Conservation (phyloP, 352 stramenopile species). For the Hyaloperonospora brassicae region DNA sequence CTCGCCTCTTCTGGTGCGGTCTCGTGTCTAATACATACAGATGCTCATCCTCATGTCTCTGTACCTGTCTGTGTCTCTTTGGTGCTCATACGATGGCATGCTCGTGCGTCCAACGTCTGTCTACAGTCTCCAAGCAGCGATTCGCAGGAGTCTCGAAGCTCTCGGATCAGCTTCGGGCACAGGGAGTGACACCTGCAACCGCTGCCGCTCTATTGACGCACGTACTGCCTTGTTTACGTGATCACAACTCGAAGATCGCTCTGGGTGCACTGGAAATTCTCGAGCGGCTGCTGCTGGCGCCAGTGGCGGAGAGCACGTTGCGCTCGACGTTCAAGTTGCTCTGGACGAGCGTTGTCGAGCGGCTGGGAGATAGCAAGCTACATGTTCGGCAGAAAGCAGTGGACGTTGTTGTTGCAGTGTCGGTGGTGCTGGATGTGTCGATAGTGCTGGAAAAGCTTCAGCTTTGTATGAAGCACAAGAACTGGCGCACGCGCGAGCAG, state of each 20-base stretch:
- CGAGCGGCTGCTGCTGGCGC: slow-evolving; percentile 39
- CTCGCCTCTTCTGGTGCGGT: slow-evolving; percentile 48
- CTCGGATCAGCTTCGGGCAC: slow-evolving; percentile 32
- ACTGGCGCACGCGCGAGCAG: slow-evolving; percentile 78
- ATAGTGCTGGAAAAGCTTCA: slow-evolving; percentile 51
- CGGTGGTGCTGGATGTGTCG: slow-evolving; percentile 54
- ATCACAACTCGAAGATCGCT: slow-evolving; percentile 82
- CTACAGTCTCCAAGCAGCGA: slow-evolving; percentile 79
- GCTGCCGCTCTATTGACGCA: slow-evolving; percentile 43
- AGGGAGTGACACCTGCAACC: slow-evolving; percentile 25
- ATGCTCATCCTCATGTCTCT: no score
- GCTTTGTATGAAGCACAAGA: slow-evolving; percentile 51
- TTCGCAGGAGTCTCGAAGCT: slow-evolving; percentile 55
- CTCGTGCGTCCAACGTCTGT: neutral
- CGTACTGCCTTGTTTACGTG: slow-evolving; percentile 60
- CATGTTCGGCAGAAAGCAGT: slow-evolving; percentile 66
- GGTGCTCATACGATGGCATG: slow-evolving; percentile 1
- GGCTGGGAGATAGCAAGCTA: slow-evolving; percentile 73
- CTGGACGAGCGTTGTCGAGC: slow-evolving; percentile 61
- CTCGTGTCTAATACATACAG: neutral
- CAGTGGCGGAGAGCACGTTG: slow-evolving; percentile 36
- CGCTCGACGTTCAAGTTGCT: slow-evolving; percentile 53
- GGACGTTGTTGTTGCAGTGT: slow-evolving; percentile 57
- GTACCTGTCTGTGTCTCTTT: neutral
- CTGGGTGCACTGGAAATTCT: slow-evolving; percentile 57